Evolutionary conservation across 345 rosid genomes (phyloP), one percentile per base, ranked within the genome.

Genomic region (Ceriops tagal): DNA sequence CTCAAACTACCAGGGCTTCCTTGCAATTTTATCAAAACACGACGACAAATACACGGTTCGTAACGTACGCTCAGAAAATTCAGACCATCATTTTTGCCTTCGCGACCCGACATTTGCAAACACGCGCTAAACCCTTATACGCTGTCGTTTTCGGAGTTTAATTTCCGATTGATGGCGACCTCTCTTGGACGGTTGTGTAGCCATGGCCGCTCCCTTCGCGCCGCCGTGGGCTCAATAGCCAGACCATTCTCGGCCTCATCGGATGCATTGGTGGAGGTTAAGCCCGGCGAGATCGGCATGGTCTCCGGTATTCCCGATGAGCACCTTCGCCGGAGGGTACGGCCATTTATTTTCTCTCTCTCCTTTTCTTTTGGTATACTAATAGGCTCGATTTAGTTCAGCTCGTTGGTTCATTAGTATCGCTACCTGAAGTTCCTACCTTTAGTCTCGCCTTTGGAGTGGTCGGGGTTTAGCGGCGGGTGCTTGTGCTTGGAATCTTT

Each of bases 121-220:
- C 49, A 15, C 49, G 5, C 19, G 3, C 49, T 18, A 5, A 11
- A 13, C 18, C 0, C 21, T 3, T 1, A 16, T 24, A 13, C 30
- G 59, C 3, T 16, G 2, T 56, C 59, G 59, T 18, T n/a, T 32
- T 28, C 31, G n/a, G 58, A 46, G 16, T 2, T 0, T 35, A 22
- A 18, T 16, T 13, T 46, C 47, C 3, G 70, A 74, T 56, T 26
- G 77, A 88, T 91, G 93, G 88, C 83, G 72, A 84, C 68, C 68
- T 72, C 87, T 72, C 81, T 86, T 83, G 89, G 75, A 71, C 79
- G 80, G 52, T 43, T 85, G 32, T 71, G 72, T 56, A 75, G 73
- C 62, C 75, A 79, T 9, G 81, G 68, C 69, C 80, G 81, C 39
- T 59, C 71, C 13, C 61, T 73, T 59, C 73, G 85, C 27, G 7